Base-by-base conservation (phyloP, 768 basidiomycete genomes). In the Naganishia kalamii region DNA sequence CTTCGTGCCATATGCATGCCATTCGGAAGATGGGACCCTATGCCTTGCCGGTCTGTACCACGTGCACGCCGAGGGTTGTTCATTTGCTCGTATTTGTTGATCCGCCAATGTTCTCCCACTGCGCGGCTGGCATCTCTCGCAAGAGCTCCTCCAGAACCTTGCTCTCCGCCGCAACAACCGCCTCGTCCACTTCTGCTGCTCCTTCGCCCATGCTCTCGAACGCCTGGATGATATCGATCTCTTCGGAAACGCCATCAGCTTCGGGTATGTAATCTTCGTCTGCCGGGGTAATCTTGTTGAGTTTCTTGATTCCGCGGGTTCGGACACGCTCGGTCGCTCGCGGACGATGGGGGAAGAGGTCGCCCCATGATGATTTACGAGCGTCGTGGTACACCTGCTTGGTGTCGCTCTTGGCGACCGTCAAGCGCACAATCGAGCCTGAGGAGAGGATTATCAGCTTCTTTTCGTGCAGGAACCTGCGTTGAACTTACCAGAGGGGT, bases 341-440 rank as follows among this genome's bases (percentile, higher is more conserved):
- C 4, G 92, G 85, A 19, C 81, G 78, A 73, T 97, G 93, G 23
- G 96, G 96, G 79, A 98, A 97, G 25, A 90, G 81, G 75, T 98
- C 96, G 21, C 96, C 96, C 93, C 94, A 98, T 11, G 78, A 79
- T 0, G 89, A 86, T 79, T 98, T 97, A 37, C 93, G 86, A 2
- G 93, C 92, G 75, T 98, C 96, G 74, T 97, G 92, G 74, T 86
- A 99, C 0, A 85, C 83, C 71, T 97, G 92, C 76, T 91, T 93
- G n/a, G 92, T 92, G 79, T 93, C 92, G 1, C 90, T 93, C 70
- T 86, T 92, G 0, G 94, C 89, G 41, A 94, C 86, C 4, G 88
- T 94, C 77, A 93, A 80, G 5, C 94, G 86, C 84, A 92, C 88
- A 50, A 98, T 88, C 78, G 89, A 87, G 33, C 89, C 94, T 96